Base-by-base conservation (phyloP, 805 yeast genomes). In the Saccharomyces eubayanus region DNA sequence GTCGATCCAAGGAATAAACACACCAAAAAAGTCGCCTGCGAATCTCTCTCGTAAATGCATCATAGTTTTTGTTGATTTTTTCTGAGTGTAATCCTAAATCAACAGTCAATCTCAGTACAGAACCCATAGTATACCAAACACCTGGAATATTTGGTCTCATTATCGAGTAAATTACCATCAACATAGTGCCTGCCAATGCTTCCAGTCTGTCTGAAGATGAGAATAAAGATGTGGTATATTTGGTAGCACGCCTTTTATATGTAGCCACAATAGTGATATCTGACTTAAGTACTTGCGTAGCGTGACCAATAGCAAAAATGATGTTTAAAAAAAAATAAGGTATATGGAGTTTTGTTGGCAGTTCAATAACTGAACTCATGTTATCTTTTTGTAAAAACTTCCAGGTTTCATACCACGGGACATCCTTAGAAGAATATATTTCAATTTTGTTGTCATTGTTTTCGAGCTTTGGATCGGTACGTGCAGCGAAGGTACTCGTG, bases 71-170 rank as follows among this genome's bases (percentile, higher is more conserved):
- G 53, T 74, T 68, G 43, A 70, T 57, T 51, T 70, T 71, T 62
- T 89, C 96, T 40, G 82, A 81, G 67, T 90, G 97, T 6, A 90
- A 73, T 1, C 96, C 96, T 55, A 90, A 68, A 68, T 90, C 97
- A 29, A 89, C 88, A 60, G 92, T 83, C 50, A 88, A 69, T 56
- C 97, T 76, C 50, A 89, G 69, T 0, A 92, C 90, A 1, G 88
- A 80, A 0, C 96, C 96, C 58, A 88, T 72, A 3, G 87, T 81
- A 65, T 88, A 88, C 97, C 97, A 90, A n/a, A 88, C 89, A 3
- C 96, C 94, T 0, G 96, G 96, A 12, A 81, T 80, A 0, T 92
- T 84, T 0, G 97, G 97, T 54, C 96, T 77, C 96, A 90, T 89
- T 31, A 85, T 76, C 0, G 95, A 82, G 64, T 86, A 90, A 4